Evolutionary conservation across 345 rosid species (phyloP), one percentile per base, ranked within the genome.

Genomic region (Reutealis trisperma): DNA sequence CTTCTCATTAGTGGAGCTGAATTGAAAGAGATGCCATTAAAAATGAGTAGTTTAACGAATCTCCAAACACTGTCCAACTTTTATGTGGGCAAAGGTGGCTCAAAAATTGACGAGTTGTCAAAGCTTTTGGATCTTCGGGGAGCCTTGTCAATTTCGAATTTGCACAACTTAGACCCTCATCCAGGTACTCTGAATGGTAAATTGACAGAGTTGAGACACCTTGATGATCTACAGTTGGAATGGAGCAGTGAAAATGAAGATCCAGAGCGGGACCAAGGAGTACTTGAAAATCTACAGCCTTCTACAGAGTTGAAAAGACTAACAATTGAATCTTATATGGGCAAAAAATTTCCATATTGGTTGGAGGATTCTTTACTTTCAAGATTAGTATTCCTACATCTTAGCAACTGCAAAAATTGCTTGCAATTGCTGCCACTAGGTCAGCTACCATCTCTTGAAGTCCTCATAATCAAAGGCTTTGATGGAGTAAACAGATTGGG

Each of bases 341-440:
- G 6, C 60, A 55, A 63, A 22, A 67, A 24, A 47, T 81, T 84
- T 66, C 89, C 87, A 22, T 32, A 42, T 6, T 86, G 87, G 90
- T n/a, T 88, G 34, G 83, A 83, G 47, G 79, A 78, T 76, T 30
- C 65, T 63, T 84, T 79, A 32, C 76, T 80, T 72, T 59, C 51
- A 14, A 21, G 73, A 45, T 73, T 86, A n/a, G 25, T 75, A 2
- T 76, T 74, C 0, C 12, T 88, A 49, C 32, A 51, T 67, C 75
- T 88, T 9, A 64, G 77, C 1, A 75, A 63, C 77, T 87, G 90
- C 70, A 64, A 55, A 47, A 69, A 24, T 47, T 83, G 85, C 81
- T 64, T 74, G 71, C 75, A 77, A 19, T 74, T 87, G 77, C 90
- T 89, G 30, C 64, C 86, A 45, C 9, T 87, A 34, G 86, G 87